phyloP scores from a whole-genome alignment of 352 stramenopile species.

The Globisporangium barbulae region DNA sequence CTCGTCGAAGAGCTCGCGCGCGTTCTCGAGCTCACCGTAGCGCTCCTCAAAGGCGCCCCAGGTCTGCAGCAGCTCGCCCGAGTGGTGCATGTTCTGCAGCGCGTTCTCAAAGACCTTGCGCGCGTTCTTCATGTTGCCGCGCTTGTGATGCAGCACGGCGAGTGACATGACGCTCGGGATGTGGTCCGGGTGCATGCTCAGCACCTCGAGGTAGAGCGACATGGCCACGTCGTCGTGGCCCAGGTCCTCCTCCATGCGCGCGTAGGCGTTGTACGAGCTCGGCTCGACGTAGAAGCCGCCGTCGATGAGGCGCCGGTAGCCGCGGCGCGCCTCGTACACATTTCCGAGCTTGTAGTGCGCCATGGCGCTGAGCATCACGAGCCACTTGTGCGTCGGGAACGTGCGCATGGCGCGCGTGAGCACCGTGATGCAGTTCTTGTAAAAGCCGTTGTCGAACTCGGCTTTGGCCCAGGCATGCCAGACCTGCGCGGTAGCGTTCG shows the following conservation, averaged over 20 bases:
- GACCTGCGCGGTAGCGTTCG: slow-evolving; percentile 62
- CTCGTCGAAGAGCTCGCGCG: slow-evolving; percentile 71
- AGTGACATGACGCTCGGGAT: slow-evolving; percentile 79
- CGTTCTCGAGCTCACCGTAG: slow-evolving; percentile 61
- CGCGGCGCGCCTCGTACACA: slow-evolving; percentile 63
- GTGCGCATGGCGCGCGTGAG: slow-evolving; percentile 52
- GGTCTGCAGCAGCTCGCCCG: slow-evolving; percentile 50
- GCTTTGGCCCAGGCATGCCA: slow-evolving; percentile 87
- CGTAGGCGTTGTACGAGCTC: slow-evolving; percentile 80
- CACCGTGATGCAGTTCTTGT: slow-evolving; percentile 71
- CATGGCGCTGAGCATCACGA: slow-evolving; percentile 75
- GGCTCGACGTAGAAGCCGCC: slow-evolving; percentile 69
- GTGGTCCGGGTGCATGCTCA: slow-evolving; percentile 62
- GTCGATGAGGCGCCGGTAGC: slow-evolving; percentile 71
- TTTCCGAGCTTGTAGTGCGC: slow-evolving; percentile 78
- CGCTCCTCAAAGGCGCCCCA: slow-evolving; percentile 81
- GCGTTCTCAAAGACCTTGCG: slow-evolving; percentile 69
- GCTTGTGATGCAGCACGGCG: slow-evolving; percentile 58
- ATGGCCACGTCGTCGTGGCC: slow-evolving; percentile 67
- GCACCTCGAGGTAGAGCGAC: slow-evolving; percentile 55
- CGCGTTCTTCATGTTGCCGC: slow-evolving; percentile 38
- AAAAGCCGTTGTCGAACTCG: slow-evolving; percentile 74
- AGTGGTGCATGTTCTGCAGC: slow-evolving; percentile 53
- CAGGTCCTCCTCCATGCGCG: slow-evolving; percentile 79
- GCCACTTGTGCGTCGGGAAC: slow-evolving; percentile 82